Evolutionary conservation across 129 eudicot genomes (phyloP).

Genomic region (Ambrosia artemisiifolia): DNA sequence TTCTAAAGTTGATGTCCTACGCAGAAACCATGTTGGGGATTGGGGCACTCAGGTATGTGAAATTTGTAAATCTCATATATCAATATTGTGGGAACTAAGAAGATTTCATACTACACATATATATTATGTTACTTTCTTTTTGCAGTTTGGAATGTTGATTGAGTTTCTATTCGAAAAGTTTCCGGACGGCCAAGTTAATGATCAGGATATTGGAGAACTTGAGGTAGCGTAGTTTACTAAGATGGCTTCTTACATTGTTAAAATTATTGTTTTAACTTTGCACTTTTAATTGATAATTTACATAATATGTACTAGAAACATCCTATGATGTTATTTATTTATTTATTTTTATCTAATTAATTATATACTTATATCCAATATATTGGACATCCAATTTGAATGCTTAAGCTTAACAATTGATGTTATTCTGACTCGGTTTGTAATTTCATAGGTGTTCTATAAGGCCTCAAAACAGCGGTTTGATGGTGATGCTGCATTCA

Average conservation of each 20-base stretch:
- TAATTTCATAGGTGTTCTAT: conserved; percentile 62
- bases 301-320: not conserved
- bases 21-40: conserved; percentile 95
- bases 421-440: conserved; percentile 6
- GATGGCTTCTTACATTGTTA: not conserved
- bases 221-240: conserved; percentile 52
- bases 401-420: not conserved
- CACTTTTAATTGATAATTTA: not conserved
- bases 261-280: not conserved
- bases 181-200: conserved; percentile 65
- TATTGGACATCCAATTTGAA: not conserved
- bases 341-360: not conserved
- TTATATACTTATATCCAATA: not conserved
- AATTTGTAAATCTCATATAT: not conserved
- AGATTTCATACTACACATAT: not conserved
- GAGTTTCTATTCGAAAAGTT: conserved; percentile 80
- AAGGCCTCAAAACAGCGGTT: conserved; percentile 89
- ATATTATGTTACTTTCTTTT: not conserved
- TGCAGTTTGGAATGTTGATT: conserved; percentile 97
- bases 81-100: not conserved
- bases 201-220: conserved; percentile 78
- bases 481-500: conserved; percentile 78
- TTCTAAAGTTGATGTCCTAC: conserved; percentile 81
- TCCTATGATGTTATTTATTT: not conserved
- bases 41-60: conserved; percentile 91